phyloP scores from a whole-genome alignment of 139 green algal species.

The Yamagishiella unicocca region DNA sequence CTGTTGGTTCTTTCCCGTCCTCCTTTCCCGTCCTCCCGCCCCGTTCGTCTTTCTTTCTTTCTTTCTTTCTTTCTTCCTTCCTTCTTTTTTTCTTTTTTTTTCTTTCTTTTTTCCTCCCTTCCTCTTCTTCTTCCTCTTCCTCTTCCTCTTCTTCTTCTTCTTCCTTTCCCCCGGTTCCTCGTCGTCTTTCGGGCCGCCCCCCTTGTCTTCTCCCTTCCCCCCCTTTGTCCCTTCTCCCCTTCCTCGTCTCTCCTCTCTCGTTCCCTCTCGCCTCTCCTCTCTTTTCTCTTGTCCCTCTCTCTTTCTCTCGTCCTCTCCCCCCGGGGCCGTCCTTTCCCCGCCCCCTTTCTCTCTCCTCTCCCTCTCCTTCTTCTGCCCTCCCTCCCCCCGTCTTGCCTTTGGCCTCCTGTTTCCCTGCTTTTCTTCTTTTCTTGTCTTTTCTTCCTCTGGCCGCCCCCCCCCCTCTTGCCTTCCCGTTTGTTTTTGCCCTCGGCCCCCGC shows the following conservation, averaged over 20 bases:
- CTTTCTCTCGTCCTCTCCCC: neutral
- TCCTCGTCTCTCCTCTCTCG: neutral
- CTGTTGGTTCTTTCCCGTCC: neutral
- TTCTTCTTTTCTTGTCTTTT: too few relatives aligned
- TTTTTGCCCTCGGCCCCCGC: too few relatives aligned
- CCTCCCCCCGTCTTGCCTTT: too few relatives aligned
- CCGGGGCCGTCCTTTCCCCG: too few relatives aligned
- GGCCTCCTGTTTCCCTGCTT: too few relatives aligned
- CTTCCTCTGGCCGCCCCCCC: too few relatives aligned
- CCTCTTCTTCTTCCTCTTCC: neutral
- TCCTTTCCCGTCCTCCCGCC: neutral
- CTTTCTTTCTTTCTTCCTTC: neutral
- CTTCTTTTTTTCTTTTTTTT: neutral
- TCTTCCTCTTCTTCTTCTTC: neutral
- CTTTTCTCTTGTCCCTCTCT: neutral
- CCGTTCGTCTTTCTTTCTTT: neutral
- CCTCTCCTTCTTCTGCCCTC: neutral
- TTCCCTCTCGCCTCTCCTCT: neutral
- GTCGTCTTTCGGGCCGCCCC: neutral
- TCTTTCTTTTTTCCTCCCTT: neutral
- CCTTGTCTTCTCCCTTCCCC: neutral
- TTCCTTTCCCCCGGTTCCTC: neutral
- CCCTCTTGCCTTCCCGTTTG: too few relatives aligned
- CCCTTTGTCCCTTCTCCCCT: neutral
- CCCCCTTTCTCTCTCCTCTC: neutral